Conservation (phyloP, 495 filamentous ascomycete genomes). For the Melanomma pulvis-pyrius region DNA sequence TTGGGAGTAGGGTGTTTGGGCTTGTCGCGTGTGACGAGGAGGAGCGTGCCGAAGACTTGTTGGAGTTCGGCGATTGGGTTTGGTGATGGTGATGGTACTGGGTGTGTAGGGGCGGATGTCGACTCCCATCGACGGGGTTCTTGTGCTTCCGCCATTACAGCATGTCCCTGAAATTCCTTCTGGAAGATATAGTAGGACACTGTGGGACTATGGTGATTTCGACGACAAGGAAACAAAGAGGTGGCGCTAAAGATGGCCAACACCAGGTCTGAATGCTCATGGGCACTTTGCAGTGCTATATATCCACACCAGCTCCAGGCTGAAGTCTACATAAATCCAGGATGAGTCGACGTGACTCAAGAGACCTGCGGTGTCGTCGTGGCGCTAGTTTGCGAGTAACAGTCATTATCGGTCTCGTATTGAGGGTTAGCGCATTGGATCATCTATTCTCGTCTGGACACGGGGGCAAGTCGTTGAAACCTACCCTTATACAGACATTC, state of each 20-base stretch:
- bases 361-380: not conserved
- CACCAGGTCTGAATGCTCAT: too few species aligned
- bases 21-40: not conserved
- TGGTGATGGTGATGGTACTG: not conserved
- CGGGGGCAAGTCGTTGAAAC: too few species aligned
- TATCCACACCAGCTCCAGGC: too few species aligned
- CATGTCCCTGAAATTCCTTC: too few species aligned
- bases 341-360: too few species aligned
- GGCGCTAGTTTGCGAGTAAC: not conserved
- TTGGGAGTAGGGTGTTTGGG: not conserved
- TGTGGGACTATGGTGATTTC: too few species aligned
- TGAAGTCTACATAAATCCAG: too few species aligned
- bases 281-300: too few species aligned
- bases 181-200: too few species aligned
- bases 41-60: not conserved
- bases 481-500: too few species aligned
- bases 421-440: not conserved
- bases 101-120: not conserved
- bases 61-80: conserved; percentile 10
- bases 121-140: not conserved
- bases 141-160: not conserved
- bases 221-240: too few species aligned
- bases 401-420: not conserved
- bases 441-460: not conserved
- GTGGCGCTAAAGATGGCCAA: too few species aligned